Base-by-base conservation (phyloP, 192 early-diverging fungal genomes). In the Coemansia aciculifera region DNA sequence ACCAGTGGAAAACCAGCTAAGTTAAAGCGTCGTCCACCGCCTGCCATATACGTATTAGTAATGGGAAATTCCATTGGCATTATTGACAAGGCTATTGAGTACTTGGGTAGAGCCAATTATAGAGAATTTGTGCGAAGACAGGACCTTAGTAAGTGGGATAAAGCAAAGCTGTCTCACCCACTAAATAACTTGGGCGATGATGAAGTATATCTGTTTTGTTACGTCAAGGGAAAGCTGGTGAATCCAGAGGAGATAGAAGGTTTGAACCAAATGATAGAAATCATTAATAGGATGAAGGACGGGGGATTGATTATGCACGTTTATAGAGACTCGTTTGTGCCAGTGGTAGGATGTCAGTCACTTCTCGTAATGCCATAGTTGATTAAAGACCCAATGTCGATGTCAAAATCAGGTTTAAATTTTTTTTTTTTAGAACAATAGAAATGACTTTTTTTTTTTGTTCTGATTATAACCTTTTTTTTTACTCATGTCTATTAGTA, bases 381-480 rank as follows among this genome's bases (percentile, higher is more conserved):
- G 40, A 42, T 15, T 15, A 15, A 42, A 12, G 11, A 12, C 40
- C 34, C 40, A 42, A 42, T 42, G 40, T 15, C 15, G 40, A 15
- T 15, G 40, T 42, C 15, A 42, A 42, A 19, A 27, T 27, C 24
- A 1, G 24, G 24, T 27, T 27, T 27, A 27, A 27, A 27, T 19
- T 8, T 8, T 21, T 8, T 51, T 51, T 51, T 51, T 51, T 15
- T 40, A 15, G 1, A 40, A 12, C 15, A 40, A 40, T 13, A 13
- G 39, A 1, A 48, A 48, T 23, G 19, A 48, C 10, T 34, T n/a
- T n/a, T n/a, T n/a, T n/a, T n/a, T n/a, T n/a, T n/a, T n/a, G n/a
- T n/a, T 63, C 48, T 51, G 40, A 32, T 15, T 38, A 23, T n/a
- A 3, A n/a, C n/a, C n/a, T n/a, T n/a, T 65, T 59, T 24, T 60